Evolutionary conservation across 768 basidiomycete species (phyloP), one percentile per base, ranked within the genome.

Genomic region (Boletus eberwhitei): DNA sequence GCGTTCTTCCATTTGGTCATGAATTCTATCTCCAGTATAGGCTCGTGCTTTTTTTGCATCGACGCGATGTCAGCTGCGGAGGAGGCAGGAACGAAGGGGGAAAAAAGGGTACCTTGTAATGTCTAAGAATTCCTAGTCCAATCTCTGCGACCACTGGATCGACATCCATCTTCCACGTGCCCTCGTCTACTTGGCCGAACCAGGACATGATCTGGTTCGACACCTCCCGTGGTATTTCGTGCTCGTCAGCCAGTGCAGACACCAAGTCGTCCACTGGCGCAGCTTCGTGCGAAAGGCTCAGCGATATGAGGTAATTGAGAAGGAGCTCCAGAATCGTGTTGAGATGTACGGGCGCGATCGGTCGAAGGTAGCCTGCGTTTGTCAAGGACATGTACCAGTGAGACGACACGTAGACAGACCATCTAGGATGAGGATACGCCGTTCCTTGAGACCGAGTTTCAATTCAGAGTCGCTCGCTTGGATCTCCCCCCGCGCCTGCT

Each of bases 401-500:
- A 48, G 56, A 50, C 22, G 49, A 48, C 3, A 21, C 11, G 34
- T 7, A 14, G 24, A 52, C 44, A 17, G 24, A 88, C 91, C 87
- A 53, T 88, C 78, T 3, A 94, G 74, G 46, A 83, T 74, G 16
- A 97, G 82, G 24, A 98, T 81, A 5, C 85, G 85, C 40, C 79
- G 78, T n/a, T 84, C 80, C 48, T 73, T 79, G 31, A 97, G 69
- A 2, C 86, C 91, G 17, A 59, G 68, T 8, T 75, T 75, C 21
- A 97, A 71, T 66, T 97, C 93, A 0, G 63, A 71, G 52, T 93
- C 88, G 66, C 90, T 93, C 4, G 93, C 91, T 64, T 97, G 94
- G 7, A 95, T 79, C 46, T 82, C 79, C 8, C 71, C 68, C 44
- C 75, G 75, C 5, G 89, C 84, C 43, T 86, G 80, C 8, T 81